Percentiles rank a stretch among this genome's conserved stretches.
Evolutionary conservation across 108 stramenopile species (phyloP).

Genomic region (Conticribra weissflogii): DNA sequence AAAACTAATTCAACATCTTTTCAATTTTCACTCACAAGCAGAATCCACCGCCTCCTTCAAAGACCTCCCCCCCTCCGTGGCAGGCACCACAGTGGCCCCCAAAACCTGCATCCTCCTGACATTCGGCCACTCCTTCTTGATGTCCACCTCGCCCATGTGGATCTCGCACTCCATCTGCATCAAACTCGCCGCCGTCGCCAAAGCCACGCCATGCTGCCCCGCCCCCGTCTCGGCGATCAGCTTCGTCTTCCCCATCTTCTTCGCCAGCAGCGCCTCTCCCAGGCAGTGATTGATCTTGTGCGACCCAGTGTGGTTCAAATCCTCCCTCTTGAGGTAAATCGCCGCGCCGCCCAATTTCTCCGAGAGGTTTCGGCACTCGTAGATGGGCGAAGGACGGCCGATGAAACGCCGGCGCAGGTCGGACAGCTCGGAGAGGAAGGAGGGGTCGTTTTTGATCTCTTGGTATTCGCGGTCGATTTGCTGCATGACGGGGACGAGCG

Average conservation of each 20-base stretch:
- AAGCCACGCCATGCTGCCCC: conserved; percentile 96
- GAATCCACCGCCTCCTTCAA: conserved; percentile 97
- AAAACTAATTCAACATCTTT: too few relatives aligned
- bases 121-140: conserved; percentile 89
- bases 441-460: conserved; percentile 78
- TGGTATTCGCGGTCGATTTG: conserved; percentile 89
- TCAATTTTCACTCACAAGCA: conserved; percentile 62
- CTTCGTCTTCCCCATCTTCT: conserved; percentile 88
- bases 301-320: conserved; percentile 93
- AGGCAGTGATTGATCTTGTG: conserved; percentile 97
- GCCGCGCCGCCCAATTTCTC: conserved; percentile 83
- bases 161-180: conserved; percentile 88
- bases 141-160: conserved; percentile 94
- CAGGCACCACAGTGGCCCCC: conserved; percentile 92
- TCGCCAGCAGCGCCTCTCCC: conserved; percentile 91
- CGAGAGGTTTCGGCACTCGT: conserved; percentile 83
- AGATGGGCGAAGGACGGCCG: conserved; percentile 91
- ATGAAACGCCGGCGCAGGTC: conserved; percentile 84
- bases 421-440: conserved; percentile 85
- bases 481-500: conserved; percentile 37
- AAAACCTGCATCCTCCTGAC: conserved; percentile 95
- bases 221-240: conserved; percentile 97
- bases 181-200: conserved; percentile 90
- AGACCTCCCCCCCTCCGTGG: conserved; percentile 74
- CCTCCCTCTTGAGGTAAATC: conserved; percentile 94